Evolutionary conservation across 2,329 filamentous ascomycete genomes (phyloP), one percentile per base, ranked within the genome.

Genomic region (Tothia fuscella): DNA sequence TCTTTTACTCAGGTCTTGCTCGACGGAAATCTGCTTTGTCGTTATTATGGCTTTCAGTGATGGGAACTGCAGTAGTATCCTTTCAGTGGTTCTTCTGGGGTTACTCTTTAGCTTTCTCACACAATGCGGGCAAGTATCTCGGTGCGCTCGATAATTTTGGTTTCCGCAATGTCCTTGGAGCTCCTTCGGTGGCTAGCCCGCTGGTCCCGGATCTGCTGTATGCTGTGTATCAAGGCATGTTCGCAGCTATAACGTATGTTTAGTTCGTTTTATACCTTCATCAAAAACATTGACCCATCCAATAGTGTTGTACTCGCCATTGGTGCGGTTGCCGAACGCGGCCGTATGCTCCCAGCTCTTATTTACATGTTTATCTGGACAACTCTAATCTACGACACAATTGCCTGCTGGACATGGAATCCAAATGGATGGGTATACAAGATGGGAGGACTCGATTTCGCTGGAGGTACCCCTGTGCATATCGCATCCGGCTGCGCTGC

Each of bases 61-160:
- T 93, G 66, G 80, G 83, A 13, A 75, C 81, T 3, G 82, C 76
- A 9, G 76, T 93, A 49, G 76, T 87, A 46, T 80, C 78, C 38
- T 93, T 93, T 64, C 85, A 93, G 57, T 94, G 87, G 86, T 93
- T 93, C 68, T 89, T 93, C 68, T 93, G 86, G 86, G 86, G 86
- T 36, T 93, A 85, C 59, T 87, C 82, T 4, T 64, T 91, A 9
- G 76, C 82, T 36, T 91, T 88, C 58, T 91, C 84, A 13, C 84
- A 89, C 61, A 70, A 72, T 2, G 81, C 82, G 20, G 78, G 80
- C 35, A 73, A 68, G 31, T 93, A 76, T 59, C 83, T 93, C 48
- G 86, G 86, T 45, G 71, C 87, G 52, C 67, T 93, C 20, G 64
- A 74, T 49, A 89, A 93, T 65, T 77, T 93, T 56, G 86, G 81